Conservation (phyloP, 140 eudicot genomes). For the Senecio squalidus region DNA sequence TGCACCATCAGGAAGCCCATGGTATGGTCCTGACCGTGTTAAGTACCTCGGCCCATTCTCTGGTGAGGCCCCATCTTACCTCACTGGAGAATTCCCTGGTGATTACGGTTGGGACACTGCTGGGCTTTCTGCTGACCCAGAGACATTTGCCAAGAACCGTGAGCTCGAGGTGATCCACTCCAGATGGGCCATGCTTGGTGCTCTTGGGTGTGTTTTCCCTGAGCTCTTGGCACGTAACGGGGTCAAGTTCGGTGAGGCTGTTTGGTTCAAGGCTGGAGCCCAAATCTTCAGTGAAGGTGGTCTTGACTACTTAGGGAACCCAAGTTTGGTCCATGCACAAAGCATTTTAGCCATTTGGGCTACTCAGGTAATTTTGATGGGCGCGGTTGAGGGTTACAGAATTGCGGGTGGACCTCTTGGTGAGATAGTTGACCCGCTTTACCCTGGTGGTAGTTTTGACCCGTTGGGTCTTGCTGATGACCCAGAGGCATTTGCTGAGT, state of each 20-base stretch:
- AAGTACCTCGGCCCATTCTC: slow-evolving; percentile 72
- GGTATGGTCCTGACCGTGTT: slow-evolving; percentile 73
- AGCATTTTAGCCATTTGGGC: slow-evolving; percentile 92
- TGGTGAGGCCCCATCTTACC: slow-evolving; percentile 61
- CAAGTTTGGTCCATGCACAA: slow-evolving; percentile 69
- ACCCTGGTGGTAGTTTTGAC: slow-evolving; percentile 59
- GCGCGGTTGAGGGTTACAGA: slow-evolving; percentile 79
- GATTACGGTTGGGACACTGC: slow-evolving; percentile 73
- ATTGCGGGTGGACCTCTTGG: slow-evolving; percentile 67
- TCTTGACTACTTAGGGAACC: slow-evolving; percentile 62
- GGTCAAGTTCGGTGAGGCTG: slow-evolving; percentile 56
- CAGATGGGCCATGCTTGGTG: slow-evolving; percentile 66
- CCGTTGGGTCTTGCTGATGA: slow-evolving; percentile 60
- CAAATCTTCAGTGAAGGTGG: slow-evolving; percentile 58
- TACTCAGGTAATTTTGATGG: slow-evolving; percentile 72
- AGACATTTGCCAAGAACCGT: slow-evolving; percentile 66
- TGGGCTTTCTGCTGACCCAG: slow-evolving; percentile 65
- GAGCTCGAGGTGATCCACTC: slow-evolving; percentile 63
- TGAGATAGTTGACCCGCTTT: slow-evolving; percentile 53
- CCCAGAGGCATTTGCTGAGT: slow-evolving; percentile 57
- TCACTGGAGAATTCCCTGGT: slow-evolving; percentile 63
- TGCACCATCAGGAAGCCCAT: slow-evolving; percentile 55
- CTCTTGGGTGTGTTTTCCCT: slow-evolving; percentile 59
- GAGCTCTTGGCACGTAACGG: slow-evolving; percentile 55
- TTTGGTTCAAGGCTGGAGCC: slow-evolving; percentile 62